phyloP scores from a whole-genome alignment of 1,139 yeast species.

The Protomyces lactucae-debilis region DNA sequence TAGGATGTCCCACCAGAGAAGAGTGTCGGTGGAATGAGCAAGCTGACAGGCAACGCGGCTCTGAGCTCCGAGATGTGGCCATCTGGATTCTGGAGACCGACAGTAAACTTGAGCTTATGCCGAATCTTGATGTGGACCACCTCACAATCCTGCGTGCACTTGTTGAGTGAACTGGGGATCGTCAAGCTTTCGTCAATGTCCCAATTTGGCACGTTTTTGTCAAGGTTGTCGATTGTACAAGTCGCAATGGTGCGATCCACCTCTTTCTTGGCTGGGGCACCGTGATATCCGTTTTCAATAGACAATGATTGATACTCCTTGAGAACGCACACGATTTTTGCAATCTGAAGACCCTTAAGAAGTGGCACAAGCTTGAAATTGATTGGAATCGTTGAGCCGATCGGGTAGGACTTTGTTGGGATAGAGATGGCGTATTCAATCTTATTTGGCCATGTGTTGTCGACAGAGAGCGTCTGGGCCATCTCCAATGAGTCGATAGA shows the following conservation, averaged over 20 bases:
- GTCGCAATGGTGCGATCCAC: slow-evolving; percentile 42
- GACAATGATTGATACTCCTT: slow-evolving; percentile 63
- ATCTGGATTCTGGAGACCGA: slow-evolving; percentile 63
- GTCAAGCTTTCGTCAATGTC: slow-evolving; percentile 56
- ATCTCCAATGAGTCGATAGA: slow-evolving; percentile 84
- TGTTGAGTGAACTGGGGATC: slow-evolving; percentile 66
- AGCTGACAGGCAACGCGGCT: slow-evolving; percentile 63
- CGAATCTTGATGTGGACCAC: slow-evolving; percentile 57
- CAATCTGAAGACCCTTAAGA: slow-evolving; percentile 71
- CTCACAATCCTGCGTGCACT: slow-evolving; percentile 81
- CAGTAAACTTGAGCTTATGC: slow-evolving; percentile 64
- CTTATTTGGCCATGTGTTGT: slow-evolving; percentile 92
- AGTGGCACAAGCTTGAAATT: slow-evolving; percentile 72
- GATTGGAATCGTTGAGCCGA: slow-evolving; percentile 74
- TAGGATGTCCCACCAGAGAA: slow-evolving; percentile 40
- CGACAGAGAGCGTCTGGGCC: slow-evolving; percentile 88
- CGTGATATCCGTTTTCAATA: slow-evolving; percentile 48
- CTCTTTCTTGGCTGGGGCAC: slow-evolving; percentile 34
- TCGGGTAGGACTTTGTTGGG: slow-evolving; percentile 84
- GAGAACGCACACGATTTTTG: slow-evolving; percentile 61
- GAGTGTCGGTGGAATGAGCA: slow-evolving; percentile 78
- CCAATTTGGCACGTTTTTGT: slow-evolving; percentile 61
- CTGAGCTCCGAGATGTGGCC: slow-evolving; percentile 73
- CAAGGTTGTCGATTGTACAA: slow-evolving; percentile 39
- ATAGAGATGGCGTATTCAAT: slow-evolving; percentile 84